Evolutionary conservation across 805 yeast genomes (phyloP), one percentile per base, ranked within the genome.

Genomic region (Ogataea nitratoaversa): DNA sequence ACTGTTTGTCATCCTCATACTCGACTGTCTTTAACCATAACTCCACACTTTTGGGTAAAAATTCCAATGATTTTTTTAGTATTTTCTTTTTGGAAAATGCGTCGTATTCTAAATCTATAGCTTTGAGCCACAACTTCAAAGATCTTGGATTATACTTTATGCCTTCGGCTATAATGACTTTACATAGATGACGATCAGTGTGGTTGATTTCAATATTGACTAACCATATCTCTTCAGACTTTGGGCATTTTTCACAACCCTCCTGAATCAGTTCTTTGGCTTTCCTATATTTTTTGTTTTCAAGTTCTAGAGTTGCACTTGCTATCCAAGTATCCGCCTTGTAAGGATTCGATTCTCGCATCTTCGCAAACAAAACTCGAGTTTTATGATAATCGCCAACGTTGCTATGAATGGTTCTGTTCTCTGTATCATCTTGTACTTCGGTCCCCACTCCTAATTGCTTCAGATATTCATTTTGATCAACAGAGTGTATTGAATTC

Each of bases 251-350:
- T 4, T 65, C 67, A 53, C 96, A 84, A 2, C 95, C 99, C 54
- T 85, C 78, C n/a, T 68, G 68, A 6, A 89, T 81, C 13, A 84
- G 45, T 18, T 62, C 62, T 38, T 74, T 72, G 0, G 98, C 96
- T 12, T 60, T 60, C 5, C 63, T 63, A 39, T 68, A 66, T 37
- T 78, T 79, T 32, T 71, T 70, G 1, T 81, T 82, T 33, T 71
- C 73, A 48, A 77, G 83, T 54, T 91, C 98, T 8, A 88, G 57
- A 34, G 87, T 63, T 0, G 96, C 95, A 35, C 88, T 76, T 0
- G 95, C 87, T 18, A 91, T 84, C 95, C 96, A 91, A 4, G 84
- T 85, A 35, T 76, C 75, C 0, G 95, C 75, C 42, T 79, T 82
- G 31, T 65, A 61, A 0, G 97, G 96, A 50, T 86, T 83, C 0